Evolutionary conservation across 768 basidiomycete species (phyloP), one percentile per base, ranked within the genome.

Genomic region (Trametes cinnabarina): DNA sequence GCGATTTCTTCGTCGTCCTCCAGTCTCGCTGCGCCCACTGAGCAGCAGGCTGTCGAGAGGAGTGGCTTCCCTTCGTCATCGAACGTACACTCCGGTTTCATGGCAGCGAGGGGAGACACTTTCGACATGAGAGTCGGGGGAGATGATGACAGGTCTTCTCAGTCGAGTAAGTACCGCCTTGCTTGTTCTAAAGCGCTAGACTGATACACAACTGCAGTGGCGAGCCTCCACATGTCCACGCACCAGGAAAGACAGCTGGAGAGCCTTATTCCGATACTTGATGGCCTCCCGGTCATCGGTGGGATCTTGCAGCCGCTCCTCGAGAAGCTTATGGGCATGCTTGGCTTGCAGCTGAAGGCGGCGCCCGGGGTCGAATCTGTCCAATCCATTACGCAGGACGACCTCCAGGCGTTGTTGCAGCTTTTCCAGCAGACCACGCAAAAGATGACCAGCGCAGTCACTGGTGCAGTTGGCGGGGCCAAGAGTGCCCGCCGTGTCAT

Each of bases 1-100:
- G 72, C 70, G 17, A 57, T 66, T 34, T 63, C 68, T 3, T 68
- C 71, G 0, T 70, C 72, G n/a, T 60, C 70, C 1, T 63, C 65
- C 28, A 60, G 60, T 34, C 55, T 73, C 42, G 72, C 72, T 2
- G 70, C 70, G 1, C 72, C 72, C 9, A 54, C 67, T 8, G 62
- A 64, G 32, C 15, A 46, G 37, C 40, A 41, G 12, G 23, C 61
- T 51, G 37, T 47, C 11, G 55, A 53, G n/a, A 15, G 28, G 17
- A 51, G 37, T 42, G 47, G 40, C 11, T 10, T 57, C 32, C 46
- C 55, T 14, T 42, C 58, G 3, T 63, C 56, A 11, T 20, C 62
- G 17, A 64, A 53, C 44, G 30, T 54, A 14, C 37, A 20, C 10
- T 58, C 57, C 12, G 11, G 48, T 10, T 51, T 42, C 30, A 40